A percentile compares a stretch with the other conserved stretches of the same genome.
Evolutionary conservation across 2,329 filamentous ascomycete genomes (phyloP).

Genomic region (Cordyceps pruinosa): DNA sequence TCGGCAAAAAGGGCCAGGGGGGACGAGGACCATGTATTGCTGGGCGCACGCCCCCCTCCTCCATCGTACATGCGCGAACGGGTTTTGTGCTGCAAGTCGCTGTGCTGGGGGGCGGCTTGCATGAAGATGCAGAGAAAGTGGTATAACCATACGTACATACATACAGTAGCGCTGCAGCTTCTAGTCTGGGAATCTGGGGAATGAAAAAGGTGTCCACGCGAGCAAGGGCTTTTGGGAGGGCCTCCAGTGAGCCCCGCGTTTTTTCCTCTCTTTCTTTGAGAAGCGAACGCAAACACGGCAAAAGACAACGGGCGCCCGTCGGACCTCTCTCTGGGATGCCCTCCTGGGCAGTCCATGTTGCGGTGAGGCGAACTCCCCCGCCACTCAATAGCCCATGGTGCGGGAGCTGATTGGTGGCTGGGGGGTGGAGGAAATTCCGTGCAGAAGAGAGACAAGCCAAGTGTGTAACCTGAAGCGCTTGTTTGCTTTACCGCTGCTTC

Average conservation of each 20-base stretch:
- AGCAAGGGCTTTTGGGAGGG: neutral
- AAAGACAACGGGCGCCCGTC: neutral
- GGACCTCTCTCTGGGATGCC: too few species aligned
- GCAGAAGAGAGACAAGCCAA: neutral
- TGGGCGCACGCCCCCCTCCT: neutral
- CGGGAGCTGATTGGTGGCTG: neutral
- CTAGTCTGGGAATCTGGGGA: neutral
- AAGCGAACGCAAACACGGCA: too few species aligned
- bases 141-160: neutral
- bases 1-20: neutral
- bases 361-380: too few species aligned
- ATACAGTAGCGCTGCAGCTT: neutral
- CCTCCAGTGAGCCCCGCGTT: neutral
- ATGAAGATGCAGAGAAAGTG: neutral
- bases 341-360: neutral
- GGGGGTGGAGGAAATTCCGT: neutral
- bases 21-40: neutral
- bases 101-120: neutral
- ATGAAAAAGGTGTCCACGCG: neutral
- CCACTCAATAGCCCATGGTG: neutral
- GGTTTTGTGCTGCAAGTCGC: neutral
- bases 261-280: neutral
- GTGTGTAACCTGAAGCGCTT: neutral
- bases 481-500: neutral
- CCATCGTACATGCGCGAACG: neutral